Conservation (phyloP, 345 rosid species). For the Syzygium aromaticum region DNA sequence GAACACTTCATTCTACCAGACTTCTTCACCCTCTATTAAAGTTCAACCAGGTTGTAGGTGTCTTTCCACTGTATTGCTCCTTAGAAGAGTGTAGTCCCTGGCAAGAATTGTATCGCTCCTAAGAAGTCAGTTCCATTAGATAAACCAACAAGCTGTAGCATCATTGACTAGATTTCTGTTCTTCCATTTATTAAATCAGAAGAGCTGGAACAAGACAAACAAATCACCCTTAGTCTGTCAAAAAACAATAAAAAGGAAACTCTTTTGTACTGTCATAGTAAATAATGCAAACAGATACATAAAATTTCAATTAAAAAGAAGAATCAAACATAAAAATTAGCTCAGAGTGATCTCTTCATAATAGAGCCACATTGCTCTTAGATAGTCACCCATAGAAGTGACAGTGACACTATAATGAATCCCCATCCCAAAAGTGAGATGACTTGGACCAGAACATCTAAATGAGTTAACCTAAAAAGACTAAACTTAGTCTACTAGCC, state of each 20-base stretch:
- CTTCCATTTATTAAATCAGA: neutral
- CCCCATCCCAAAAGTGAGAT: neutral
- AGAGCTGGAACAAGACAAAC: neutral
- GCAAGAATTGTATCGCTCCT: neutral
- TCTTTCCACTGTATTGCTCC: neutral
- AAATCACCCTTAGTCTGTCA: neutral
- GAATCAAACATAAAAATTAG: neutral
- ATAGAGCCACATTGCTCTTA: neutral
- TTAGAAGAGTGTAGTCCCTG: neutral
- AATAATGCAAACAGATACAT: neutral
- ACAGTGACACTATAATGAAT: neutral
- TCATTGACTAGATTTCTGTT: neutral
- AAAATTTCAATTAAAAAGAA: neutral
- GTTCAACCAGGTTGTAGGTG: neutral
- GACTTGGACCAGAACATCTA: neutral
- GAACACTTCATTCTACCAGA: neutral
- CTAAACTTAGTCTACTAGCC: neutral
- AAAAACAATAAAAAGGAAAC: neutral
- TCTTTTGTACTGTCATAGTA: neutral
- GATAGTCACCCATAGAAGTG: neutral
- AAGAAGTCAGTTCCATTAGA: neutral
- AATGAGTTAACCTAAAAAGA: neutral
- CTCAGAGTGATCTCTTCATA: neutral
- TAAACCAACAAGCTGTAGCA: neutral
- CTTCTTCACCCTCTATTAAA: neutral